These are phyloP conservation scores for Tuber melanosporum DNA, from an alignment of 495 filamentous ascomycete genomes.

Conservation along the genomic window DNA sequence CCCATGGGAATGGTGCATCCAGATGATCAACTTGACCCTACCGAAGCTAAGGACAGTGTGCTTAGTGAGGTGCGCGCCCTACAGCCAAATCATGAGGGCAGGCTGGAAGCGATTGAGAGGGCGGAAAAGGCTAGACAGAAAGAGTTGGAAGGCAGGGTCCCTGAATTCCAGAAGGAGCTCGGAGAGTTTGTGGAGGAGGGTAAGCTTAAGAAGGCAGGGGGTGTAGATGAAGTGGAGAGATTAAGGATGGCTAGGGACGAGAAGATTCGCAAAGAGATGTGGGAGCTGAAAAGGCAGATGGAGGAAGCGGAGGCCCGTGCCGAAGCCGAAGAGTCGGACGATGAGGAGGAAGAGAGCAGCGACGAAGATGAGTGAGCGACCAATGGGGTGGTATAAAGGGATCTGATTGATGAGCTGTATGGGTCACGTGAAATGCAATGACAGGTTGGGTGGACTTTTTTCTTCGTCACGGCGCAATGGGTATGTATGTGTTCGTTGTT, in stretches of 20 bases:
- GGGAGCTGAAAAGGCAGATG: slow-evolving; percentile 58
- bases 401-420: slow-evolving; percentile 6
- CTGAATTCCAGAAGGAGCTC: slow-evolving; percentile 83
- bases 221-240: slow-evolving; percentile 87
- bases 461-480: slow-evolving; percentile 18
- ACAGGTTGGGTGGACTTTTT: slow-evolving; percentile 12
- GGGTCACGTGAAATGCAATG: slow-evolving; percentile 1
- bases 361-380: slow-evolving; percentile 11
- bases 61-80: slow-evolving; percentile 89
- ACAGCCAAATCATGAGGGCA: slow-evolving; percentile 87
- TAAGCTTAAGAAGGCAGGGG: slow-evolving; percentile 89
- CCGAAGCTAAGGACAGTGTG: slow-evolving; percentile 78
- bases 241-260: slow-evolving; percentile 81
- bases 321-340: slow-evolving; percentile 32
- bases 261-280: slow-evolving; percentile 73
- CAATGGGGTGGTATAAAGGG: background rate
- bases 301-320: slow-evolving; percentile 35
- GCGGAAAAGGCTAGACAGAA: slow-evolving; percentile 82
- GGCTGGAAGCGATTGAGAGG: slow-evolving; percentile 90
- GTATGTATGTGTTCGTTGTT: slow-evolving; percentile 17
- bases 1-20: slow-evolving; percentile 55
- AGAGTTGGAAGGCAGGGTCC: slow-evolving; percentile 71
- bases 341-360: slow-evolving; percentile 27
- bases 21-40: slow-evolving; percentile 64
- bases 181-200: slow-evolving; percentile 83